Evolutionary conservation across 768 basidiomycete genomes (phyloP), one percentile per base, ranked within the genome.

Genomic region (Thelephora ganbajun): DNA sequence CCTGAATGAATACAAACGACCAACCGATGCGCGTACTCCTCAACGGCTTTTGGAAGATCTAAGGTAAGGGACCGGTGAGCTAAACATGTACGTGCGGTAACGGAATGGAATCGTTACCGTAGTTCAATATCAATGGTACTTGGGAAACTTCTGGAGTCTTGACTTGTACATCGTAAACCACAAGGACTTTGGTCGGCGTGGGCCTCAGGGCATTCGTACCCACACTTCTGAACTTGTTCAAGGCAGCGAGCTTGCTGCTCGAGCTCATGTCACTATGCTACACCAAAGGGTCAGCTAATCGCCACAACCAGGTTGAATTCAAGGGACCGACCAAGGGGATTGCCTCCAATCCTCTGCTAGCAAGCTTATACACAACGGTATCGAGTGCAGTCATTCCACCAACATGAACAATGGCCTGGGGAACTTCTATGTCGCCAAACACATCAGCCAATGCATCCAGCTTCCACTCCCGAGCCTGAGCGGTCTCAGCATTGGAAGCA

Each of bases 11-110:
- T 18, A 14, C 14, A 30, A 33, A n/a, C 35, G 22, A 55, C 70
- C 23, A 51, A 91, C 88, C 94, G 83, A 59, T 91, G 90, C 20
- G 92, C 87, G 62, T 99, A 99, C 63, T 94, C 93, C 69, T 98
- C 94, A 34, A 97, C 94, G 43, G 84, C 90, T 66, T 89, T 89
- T 43, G 89, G 90, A 50, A 93, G 66, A 70, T 94, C 91, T 88
- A 54, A 11, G 47, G 30, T 14, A 9, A 30, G 14, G 20, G 14
- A 18, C 33, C 16, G 4, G 39, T 18, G 39, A 22, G 14, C 14
- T 41, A 16, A 35, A 12, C 11, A 35, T 23, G 13, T 18, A 13
- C 45, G 33, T 42, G 39, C 11, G 41, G 13, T 12, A 30, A 5
- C 41, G 11, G 3, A 23, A 16, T 6, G 26, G 26, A 11, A 11